Base-by-base conservation (phyloP, 352 stramenopile species). In the Peronosclerospora sorghi region DNA sequence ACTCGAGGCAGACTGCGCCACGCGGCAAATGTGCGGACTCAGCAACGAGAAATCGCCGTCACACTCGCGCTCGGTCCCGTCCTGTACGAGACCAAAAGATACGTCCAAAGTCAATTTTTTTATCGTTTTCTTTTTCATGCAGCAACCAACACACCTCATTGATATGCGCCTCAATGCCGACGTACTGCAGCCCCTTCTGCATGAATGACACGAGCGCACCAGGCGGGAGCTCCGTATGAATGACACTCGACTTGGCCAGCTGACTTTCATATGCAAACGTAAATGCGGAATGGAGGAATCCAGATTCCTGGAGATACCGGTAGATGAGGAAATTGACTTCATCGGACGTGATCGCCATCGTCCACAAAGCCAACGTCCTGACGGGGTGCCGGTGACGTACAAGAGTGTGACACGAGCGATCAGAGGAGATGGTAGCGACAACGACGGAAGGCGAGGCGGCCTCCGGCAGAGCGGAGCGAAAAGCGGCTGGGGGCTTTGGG, bases 281-380 rank as follows among this genome's bases (percentile, higher is more conserved):
- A 62, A 98, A 99, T 34, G 94, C 86, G 18, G 92, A 96, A 72
- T 99, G 96, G 48, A 96, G 76, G 59, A 98, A 98, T 10, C 94
- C 92, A 17, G 85, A 97, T 65, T 98, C 93, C 51, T 97, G 88
- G 36, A 98, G 77, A 61, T 98, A 99, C 47, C 95, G 76, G 65
- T 98, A 98, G 18, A 99, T 82, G 29, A 99, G 75, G 68, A 97
- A 97, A 65, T 99, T 99, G 21, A 99, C 73, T 71, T 99, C 96
- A 55, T 98, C 95, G 41, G 81, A 94, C 27, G 74, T 95, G 54
- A 96, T 90, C 52, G 79, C 71, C 86, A 95, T 95, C 24, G 61
- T 26, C 28, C 24, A 50, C 5, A 1, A 30, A 23, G 27, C 34
- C 14, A 37, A 30, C 28, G 28, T 28, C 38, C 23, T n/a, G 14